phyloP scores from a whole-genome alignment of 108 stramenopile species.

The Cyclostephanos invisitatus region DNA sequence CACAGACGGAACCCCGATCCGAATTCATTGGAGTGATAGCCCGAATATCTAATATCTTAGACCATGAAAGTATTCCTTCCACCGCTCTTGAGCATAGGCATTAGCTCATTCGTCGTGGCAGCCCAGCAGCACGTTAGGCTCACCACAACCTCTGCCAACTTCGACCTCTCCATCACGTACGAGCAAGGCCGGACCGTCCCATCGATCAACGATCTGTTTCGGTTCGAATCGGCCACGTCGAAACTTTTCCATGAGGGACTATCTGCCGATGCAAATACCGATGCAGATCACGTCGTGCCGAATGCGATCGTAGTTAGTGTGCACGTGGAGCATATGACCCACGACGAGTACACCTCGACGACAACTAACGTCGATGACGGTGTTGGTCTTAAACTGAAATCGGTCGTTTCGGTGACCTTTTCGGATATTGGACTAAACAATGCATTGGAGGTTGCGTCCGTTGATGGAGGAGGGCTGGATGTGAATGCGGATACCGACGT shows the following conservation, averaged over 20 bases:
- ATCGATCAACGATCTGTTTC: constrained; percentile 24
- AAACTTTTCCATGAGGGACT: constrained; percentile 26
- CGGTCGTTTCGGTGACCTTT: constrained; percentile 36
- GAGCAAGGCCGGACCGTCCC: not conserved
- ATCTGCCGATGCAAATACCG: not conserved
- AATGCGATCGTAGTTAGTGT: constrained; percentile 3
- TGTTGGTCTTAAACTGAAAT: constrained; percentile 11
- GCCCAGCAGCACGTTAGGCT: constrained; percentile 24
- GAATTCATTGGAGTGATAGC: too few relatives aligned
- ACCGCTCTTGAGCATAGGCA: constrained; percentile 10
- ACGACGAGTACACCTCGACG: constrained; percentile 5
- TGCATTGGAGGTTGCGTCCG: constrained; percentile 1
- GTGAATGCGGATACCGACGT: constrained; percentile 10
- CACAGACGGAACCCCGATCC: too few relatives aligned
- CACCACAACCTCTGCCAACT: constrained; percentile 21
- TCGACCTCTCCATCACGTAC: constrained; percentile 9
- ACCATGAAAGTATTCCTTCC: constrained; percentile 14
- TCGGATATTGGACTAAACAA: constrained; percentile 25
- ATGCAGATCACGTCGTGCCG: constrained; percentile 8
- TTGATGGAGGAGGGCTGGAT: constrained; percentile 4
- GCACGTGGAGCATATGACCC: constrained; percentile 9
- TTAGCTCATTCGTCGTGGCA: constrained; percentile 3
- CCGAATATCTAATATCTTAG: too few relatives aligned
- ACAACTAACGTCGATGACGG: not conserved
- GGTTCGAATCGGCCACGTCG: constrained; percentile 37